Conservation (phyloP, 2,329 filamentous ascomycete species). For the Diaporthe longicolla region DNA sequence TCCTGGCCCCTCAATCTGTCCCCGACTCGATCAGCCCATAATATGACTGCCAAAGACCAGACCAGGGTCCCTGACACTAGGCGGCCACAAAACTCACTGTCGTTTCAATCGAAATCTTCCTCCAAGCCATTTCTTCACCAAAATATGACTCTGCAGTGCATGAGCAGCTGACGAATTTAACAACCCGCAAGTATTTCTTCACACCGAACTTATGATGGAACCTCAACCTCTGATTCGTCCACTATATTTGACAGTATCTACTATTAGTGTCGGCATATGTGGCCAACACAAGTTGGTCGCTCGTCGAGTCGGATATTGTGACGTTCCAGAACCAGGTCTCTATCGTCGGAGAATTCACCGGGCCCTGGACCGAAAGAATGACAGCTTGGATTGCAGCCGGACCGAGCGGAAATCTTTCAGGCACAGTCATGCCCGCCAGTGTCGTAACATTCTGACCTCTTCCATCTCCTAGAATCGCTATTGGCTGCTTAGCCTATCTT, state of each 20-base stretch:
- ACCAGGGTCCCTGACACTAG: not conserved
- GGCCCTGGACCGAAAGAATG: constrained; percentile 11
- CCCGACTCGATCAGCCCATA: not conserved
- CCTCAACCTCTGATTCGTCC: constrained; percentile 51
- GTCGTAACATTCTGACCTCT: constrained; percentile 6
- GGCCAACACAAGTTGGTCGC: constrained; percentile 4
- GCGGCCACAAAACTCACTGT: constrained; percentile 58
- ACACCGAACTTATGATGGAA: constrained; percentile 97
- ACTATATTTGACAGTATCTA: constrained; percentile 19
- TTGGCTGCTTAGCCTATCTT: not conserved
- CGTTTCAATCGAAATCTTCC: constrained; percentile 92
- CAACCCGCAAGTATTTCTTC: constrained; percentile 97
- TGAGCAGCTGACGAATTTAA: constrained; percentile 86
- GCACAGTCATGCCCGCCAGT: not conserved
- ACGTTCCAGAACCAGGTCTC: constrained; percentile 23
- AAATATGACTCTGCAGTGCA: constrained; percentile 53
- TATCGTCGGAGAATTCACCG: constrained; percentile 9
- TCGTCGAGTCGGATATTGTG: constrained; percentile 4
- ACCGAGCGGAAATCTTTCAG: not conserved
- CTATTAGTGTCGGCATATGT: not conserved
- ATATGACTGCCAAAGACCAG: not conserved
- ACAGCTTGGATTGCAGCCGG: constrained; percentile 22
- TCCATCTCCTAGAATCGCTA: constrained; percentile 10
- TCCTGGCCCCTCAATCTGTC: no score
- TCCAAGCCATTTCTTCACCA: constrained; percentile 93